Percentiles rank a stretch among this genome's conserved stretches.
phyloP scores from a whole-genome alignment of 225 moss, liverwort and hornwort genomes.

The Sphagnum tenellum region DNA sequence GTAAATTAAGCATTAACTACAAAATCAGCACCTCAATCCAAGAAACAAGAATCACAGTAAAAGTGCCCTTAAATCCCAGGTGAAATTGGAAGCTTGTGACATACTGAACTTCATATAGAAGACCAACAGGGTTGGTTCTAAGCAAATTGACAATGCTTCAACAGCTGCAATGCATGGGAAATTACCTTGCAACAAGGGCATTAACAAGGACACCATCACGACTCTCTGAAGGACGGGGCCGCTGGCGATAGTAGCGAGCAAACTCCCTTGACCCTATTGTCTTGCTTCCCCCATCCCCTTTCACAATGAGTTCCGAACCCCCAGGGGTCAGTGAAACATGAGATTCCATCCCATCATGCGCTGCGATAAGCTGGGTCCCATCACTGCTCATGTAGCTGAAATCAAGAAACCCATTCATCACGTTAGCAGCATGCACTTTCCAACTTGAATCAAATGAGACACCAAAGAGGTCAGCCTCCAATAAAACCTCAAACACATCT shows the following conservation, averaged over 20 bases:
- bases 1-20: neutral
- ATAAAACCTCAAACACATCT: too few species aligned
- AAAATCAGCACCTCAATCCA: neutral
- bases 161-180: too few species aligned
- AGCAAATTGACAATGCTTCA: too few species aligned
- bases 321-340: conserved; percentile 56
- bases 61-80: too few species aligned
- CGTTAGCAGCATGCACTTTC: neutral
- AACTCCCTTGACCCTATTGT: conserved; percentile 85
- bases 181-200: conserved; percentile 60
- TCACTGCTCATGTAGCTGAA: conserved; percentile 40
- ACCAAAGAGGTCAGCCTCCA: too few species aligned
- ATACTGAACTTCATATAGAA: too few species aligned
- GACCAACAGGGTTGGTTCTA: too few species aligned
- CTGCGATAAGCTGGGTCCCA: conserved; percentile 21
- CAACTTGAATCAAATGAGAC: neutral
- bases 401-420: neutral
- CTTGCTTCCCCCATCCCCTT: conserved; percentile 34
- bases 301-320: conserved; percentile 76
- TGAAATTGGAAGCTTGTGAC: too few species aligned
- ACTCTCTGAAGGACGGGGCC: conserved; percentile 67
- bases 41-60: too few species aligned
- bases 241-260: conserved; percentile 76
- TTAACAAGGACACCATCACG: conserved; percentile 74
- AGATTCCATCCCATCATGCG: conserved; percentile 30